These are phyloP conservation scores for Mycena filopes DNA, from an alignment of 768 basidiomycete genomes.

Conservation along the genomic window DNA sequence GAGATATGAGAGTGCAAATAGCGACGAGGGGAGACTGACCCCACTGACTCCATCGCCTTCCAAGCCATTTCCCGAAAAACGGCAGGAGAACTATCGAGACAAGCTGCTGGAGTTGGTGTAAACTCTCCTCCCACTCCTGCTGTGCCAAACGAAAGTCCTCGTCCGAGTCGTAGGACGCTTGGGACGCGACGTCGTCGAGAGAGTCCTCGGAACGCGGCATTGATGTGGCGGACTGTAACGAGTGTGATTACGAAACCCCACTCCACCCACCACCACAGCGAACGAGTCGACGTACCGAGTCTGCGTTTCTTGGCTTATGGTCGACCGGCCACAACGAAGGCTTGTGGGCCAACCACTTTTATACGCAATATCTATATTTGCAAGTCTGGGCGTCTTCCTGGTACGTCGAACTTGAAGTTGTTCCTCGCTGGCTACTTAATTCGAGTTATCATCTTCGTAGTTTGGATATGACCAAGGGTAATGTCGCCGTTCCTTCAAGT, in stretches of 20 bases:
- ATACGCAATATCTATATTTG: constrained; percentile 83
- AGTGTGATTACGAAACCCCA: constrained; percentile 19
- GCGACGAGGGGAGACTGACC: constrained; percentile 59
- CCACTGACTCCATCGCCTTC: constrained; percentile 87
- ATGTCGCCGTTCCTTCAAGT: constrained; percentile 27
- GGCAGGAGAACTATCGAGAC: constrained; percentile 85
- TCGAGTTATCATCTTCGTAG: constrained; percentile 44
- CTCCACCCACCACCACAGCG: too few relatives aligned
- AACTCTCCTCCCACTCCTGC: constrained; percentile 93
- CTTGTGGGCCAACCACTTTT: constrained; percentile 84
- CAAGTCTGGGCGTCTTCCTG: constrained; percentile 86
- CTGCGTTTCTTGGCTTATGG: too few relatives aligned
- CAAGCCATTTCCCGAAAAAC: constrained; percentile 88
- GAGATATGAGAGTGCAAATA: constrained; percentile 24
- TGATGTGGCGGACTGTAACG: constrained; percentile 33
- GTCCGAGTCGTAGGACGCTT: constrained; percentile 68
- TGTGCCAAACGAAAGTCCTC: constrained; percentile 83
- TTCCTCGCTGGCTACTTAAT: constrained; percentile 17
- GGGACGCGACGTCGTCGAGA: constrained; percentile 67
- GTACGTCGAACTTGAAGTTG: constrained; percentile 63
- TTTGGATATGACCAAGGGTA: constrained; percentile 93
- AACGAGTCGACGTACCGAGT: too few relatives aligned
- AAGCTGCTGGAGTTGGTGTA: constrained; percentile 86
- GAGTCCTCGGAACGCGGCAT: constrained; percentile 74
- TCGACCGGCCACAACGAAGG: constrained; percentile 42